Evolutionary conservation across 768 basidiomycete species (phyloP).

Genomic region (Daedalea quercina): DNA sequence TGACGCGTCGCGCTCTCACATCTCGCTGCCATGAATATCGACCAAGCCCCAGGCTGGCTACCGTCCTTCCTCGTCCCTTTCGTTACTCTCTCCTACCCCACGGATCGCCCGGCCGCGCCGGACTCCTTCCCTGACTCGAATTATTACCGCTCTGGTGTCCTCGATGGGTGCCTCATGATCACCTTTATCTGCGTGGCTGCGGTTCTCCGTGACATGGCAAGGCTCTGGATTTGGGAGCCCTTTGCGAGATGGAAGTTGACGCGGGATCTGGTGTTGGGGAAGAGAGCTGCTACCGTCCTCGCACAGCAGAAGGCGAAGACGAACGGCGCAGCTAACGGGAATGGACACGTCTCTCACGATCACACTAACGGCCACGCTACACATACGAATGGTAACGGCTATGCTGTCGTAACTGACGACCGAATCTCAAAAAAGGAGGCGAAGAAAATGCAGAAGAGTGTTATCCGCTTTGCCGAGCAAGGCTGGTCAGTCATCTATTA

Average conservation of each 20-base stretch:
- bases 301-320: slow-evolving; percentile 22
- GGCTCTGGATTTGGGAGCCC: slow-evolving; percentile 72
- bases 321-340: slow-evolving; percentile 30
- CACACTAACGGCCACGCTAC: slow-evolving; percentile 25
- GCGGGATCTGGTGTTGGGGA: slow-evolving; percentile 35
- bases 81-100: slow-evolving; percentile 68
- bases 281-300: slow-evolving; percentile 11
- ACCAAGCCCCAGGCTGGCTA: slow-evolving; percentile 34
- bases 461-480: slow-evolving; percentile 91
- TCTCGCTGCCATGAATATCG: slow-evolving; percentile 30
- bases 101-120: slow-evolving; percentile 41
- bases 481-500: slow-evolving; percentile 88
- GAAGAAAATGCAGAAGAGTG: slow-evolving; percentile 59
- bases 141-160: slow-evolving; percentile 68
- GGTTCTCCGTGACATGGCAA: slow-evolving; percentile 70
- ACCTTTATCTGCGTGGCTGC: slow-evolving; percentile 85
- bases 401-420: slow-evolving; percentile 1
- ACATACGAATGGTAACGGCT: slow-evolving; percentile 32
- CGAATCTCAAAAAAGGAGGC: slow-evolving; percentile 37
- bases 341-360: slow-evolving; percentile 25
- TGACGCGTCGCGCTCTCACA: slow-evolving; percentile 25
- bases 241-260: slow-evolving; percentile 74
- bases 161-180: slow-evolving; percentile 75
- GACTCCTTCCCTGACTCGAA: slow-evolving; percentile 68
- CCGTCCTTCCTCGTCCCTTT: slow-evolving; percentile 57